phyloP scores from a whole-genome alignment of 2,329 filamentous ascomycete genomes.

The Penicillium corylophilum region DNA sequence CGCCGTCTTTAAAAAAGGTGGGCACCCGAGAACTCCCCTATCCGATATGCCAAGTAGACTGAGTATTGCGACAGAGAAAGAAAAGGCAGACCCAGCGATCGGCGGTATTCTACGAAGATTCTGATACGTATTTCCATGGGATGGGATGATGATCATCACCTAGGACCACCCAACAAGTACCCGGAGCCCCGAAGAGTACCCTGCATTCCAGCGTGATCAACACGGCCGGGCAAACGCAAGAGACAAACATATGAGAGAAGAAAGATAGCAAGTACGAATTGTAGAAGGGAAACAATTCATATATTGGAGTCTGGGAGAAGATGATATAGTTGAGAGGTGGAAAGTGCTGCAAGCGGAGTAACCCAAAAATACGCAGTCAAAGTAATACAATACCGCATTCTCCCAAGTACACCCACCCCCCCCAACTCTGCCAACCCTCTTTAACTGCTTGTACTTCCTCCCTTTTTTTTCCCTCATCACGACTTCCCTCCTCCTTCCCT shows the following conservation, averaged over 20 bases:
- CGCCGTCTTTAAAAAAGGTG: background rate
- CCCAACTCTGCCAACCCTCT: background rate
- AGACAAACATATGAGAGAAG: background rate
- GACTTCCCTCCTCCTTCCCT: conserved; percentile 5
- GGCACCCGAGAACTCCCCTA: background rate
- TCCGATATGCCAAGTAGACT: conserved; percentile 2
- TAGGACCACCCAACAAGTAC: background rate
- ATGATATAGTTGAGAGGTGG: background rate
- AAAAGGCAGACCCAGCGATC: background rate
- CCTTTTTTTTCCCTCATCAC: conserved; percentile 16
- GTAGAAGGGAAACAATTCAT: background rate
- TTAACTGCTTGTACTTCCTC: conserved; percentile 4
- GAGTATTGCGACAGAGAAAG: background rate
- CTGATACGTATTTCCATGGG: background rate
- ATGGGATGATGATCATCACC: background rate
- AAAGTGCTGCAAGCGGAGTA: background rate
- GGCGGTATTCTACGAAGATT: background rate
- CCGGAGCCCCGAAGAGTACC: background rate
- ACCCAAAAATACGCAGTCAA: background rate
- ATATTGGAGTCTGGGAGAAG: background rate
- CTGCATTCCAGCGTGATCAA: background rate
- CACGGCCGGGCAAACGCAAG: background rate
- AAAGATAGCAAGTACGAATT: background rate
- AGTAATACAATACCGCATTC: conserved; percentile 9
- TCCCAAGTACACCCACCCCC: background rate